Percentiles rank a stretch among this genome's conserved stretches.
phyloP scores from a whole-genome alignment of 345 rosid species.

The Corchorus capsularis region DNA sequence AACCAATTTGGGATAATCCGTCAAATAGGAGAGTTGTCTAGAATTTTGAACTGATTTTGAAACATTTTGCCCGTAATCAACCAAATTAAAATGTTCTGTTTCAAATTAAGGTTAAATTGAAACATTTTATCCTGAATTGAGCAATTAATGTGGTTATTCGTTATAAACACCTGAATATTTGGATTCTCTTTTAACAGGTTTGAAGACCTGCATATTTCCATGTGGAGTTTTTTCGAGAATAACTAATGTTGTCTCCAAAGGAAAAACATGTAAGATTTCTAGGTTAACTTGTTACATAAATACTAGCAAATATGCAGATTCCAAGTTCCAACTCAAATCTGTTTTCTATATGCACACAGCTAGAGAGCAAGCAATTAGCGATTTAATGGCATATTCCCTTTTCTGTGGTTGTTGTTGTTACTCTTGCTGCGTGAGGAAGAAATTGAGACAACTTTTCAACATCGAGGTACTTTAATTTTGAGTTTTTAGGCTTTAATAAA shows the following conservation, averaged over 20 bases:
- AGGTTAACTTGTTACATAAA: background rate
- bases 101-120: too few relatives aligned
- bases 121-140: too few relatives aligned
- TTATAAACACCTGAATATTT: background rate
- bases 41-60: too few relatives aligned
- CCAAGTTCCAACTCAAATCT: background rate
- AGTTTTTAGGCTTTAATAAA: background rate
- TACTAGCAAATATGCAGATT: background rate
- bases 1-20: too few relatives aligned
- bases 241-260: constrained; percentile 29
- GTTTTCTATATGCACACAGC: constrained; percentile 19
- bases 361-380: constrained; percentile 25
- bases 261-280: constrained; percentile 29
- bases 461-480: constrained; percentile 20
- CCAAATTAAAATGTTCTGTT: too few relatives aligned
- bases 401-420: constrained; percentile 40
- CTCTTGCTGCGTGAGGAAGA: constrained; percentile 27
- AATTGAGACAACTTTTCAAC: constrained; percentile 22
- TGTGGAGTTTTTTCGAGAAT: constrained; percentile 36
- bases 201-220: constrained; percentile 36
- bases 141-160: background rate
- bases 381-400: constrained; percentile 25
- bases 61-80: too few relatives aligned
- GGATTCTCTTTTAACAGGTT: constrained; percentile 12
- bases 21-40: too few relatives aligned